Evolutionary conservation across 306 rosid species (phyloP), one percentile per base, ranked within the genome.

Genomic region (Malus asiatica): DNA sequence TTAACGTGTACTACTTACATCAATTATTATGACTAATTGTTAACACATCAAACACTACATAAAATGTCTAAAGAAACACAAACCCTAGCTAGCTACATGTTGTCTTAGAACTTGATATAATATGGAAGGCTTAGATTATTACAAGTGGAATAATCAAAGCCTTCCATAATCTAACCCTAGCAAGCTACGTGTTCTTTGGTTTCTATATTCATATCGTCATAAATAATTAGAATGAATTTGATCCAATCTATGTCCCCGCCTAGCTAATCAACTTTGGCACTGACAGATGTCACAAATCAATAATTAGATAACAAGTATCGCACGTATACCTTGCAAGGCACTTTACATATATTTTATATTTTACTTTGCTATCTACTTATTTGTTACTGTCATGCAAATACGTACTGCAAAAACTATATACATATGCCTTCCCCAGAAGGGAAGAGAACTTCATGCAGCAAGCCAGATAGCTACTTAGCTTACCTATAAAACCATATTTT

Each of bases 371-470:
- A 20, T 53, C 46, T 20, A 8, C 8, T 20, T 13, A 53, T 13
- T 53, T 38, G 9, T 53, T n/a, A 33, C 48, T 13, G 44, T 57
- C 66, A 14, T 72, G 76, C 76, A 57, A 35, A 13, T 57, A 57
- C 76, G 23, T 57, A 57, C 58, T 2, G 42, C 8, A 30, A 27
- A 58, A 57, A 29, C 67, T 65, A 55, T 5, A 27, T 11, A 18
- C 12, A 55, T 32, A 68, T 68, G 68, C 79, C 73, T 78, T 68
- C 46, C 80, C 74, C 82, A 27, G 23, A 78, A 78, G 79, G 78
- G 78, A 76, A 83, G 68, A 57, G 66, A 60, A 25, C 30, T 18
- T 46, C 10, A 4, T 52, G 57, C 51, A 65, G 18, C 11, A 42
- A 58, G n/a, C 9, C 66, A 29, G 32, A 12, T 30, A 69, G 42